These are phyloP conservation scores for Penicillium bialowiezense DNA, from an alignment of 495 filamentous ascomycete genomes.

Conservation along the genomic window DNA sequence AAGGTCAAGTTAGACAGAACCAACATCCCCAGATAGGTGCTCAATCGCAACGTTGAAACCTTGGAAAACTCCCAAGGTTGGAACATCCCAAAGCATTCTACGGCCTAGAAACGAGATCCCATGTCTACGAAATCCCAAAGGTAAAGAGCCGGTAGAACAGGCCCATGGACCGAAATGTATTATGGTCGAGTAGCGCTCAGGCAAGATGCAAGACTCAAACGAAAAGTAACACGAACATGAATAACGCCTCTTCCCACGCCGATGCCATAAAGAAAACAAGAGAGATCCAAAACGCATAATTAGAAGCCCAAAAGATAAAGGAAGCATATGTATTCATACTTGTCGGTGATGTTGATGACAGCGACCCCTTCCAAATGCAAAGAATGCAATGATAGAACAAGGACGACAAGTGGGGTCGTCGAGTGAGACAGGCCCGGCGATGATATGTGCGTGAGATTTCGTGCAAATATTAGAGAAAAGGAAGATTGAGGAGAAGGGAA, in stretches of 20 bases:
- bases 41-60: too few relatives aligned
- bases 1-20: too few relatives aligned
- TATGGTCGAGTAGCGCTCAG: conserved; percentile 7
- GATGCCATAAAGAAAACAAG: conserved; percentile 19
- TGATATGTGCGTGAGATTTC: conserved; percentile 25
- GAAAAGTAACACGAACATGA: not conserved
- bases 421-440: not conserved
- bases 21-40: too few relatives aligned
- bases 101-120: too few relatives aligned
- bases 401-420: not conserved
- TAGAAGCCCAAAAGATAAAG: too few relatives aligned
- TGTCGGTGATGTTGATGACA: conserved; percentile 8
- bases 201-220: conserved; percentile 4
- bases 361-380: conserved; percentile 1
- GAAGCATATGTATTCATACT: conserved; percentile 18
- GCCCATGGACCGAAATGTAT: conserved; percentile 17
- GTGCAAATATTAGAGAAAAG: conserved; percentile 12
- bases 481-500: not conserved
- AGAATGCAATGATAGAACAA: not conserved
- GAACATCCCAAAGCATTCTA: not conserved
- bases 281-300: not conserved
- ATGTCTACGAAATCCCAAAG: too few relatives aligned
- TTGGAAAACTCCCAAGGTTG: too few relatives aligned
- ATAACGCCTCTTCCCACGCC: conserved; percentile 20
- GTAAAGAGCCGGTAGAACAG: conserved; percentile 4